Base-by-base conservation (phyloP, 495 filamentous ascomycete genomes). In the Opeltia flavorubescens region DNA sequence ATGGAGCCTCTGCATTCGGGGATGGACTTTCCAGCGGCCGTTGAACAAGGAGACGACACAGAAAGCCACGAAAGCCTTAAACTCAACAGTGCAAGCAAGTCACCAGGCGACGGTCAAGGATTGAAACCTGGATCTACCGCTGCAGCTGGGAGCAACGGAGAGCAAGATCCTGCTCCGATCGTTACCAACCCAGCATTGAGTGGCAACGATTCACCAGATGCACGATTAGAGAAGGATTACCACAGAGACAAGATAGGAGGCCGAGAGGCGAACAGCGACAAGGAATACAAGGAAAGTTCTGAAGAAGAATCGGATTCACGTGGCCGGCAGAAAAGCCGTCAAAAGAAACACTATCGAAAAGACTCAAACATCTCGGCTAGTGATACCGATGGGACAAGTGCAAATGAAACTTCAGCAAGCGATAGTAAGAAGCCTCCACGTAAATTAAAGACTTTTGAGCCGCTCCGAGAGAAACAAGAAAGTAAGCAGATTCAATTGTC, bases 171-270 rank as follows among this genome's bases (percentile, higher is more conserved):
- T 9, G 20, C 3, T 25, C 34, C 12, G 20, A 18, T n/a, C 5
- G 7, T 18, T 17, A 21, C 11, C 38, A 9, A 25, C 15, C 25
- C 38, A 25, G 20, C 18, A 13, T 21, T 25, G 6, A 41, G 38
- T 41, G 38, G 38, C 13, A 41, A 25, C 4, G 38, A 41, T 25
- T 41, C 38, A 21, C 38, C 38, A 13, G 38, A 41, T 41, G 38
- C 42, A 15, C 74, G 86, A 38, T 60, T 94, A 48, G 71, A 78
- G 46, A 89, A 86, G 58, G 85, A 89, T 55, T 77, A 84, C 43
- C 65, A 76, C 11, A 59, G 66, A 36, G 67, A 67, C 15, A 81
- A 78, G 31, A 62, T 78, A 57, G 50, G 65, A 58, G 61, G 62
- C 60, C 54, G 59, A 8, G 64, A 68, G 7, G 69, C 76, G 52